A percentile compares a stretch with the other conserved stretches of the same genome.
phyloP scores from a whole-genome alignment of 768 basidiomycete species.

The Rhizopogon vulgaris region DNA sequence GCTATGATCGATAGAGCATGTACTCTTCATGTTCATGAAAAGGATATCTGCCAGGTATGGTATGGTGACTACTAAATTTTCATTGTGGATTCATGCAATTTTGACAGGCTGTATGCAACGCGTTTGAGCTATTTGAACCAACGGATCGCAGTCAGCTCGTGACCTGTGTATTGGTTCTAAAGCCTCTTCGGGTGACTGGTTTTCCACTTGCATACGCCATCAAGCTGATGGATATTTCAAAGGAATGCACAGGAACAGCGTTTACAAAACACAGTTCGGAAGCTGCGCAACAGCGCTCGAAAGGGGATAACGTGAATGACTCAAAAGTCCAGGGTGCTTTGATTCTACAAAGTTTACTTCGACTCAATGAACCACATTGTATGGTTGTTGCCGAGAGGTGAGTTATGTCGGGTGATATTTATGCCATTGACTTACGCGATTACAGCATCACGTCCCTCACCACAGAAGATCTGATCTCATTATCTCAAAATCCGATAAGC shows the following conservation, averaged over 20 bases:
- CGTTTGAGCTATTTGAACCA: constrained; percentile 47
- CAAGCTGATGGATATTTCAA: constrained; percentile 13
- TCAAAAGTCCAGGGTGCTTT: constrained; percentile 78
- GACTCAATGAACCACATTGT: constrained; percentile 61
- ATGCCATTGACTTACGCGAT: constrained; percentile 4
- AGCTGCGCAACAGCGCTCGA: constrained; percentile 6
- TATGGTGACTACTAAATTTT: background rate
- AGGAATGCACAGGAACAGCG: constrained; percentile 18
- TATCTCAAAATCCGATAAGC: constrained; percentile 62
- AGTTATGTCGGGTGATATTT: constrained; percentile 9
- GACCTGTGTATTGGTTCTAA: constrained; percentile 58
- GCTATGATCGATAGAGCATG: constrained; percentile 67
- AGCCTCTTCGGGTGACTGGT: constrained; percentile 35
- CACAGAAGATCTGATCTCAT: constrained; percentile 49
- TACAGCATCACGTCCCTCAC: constrained; percentile 54
- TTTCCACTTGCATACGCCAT: background rate
- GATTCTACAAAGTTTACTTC: constrained; percentile 77
- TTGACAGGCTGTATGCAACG: constrained; percentile 49
- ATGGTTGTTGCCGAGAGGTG: constrained; percentile 67
- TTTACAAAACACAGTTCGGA: constrained; percentile 6
- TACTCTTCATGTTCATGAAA: constrained; percentile 39
- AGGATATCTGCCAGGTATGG: constrained; percentile 52
- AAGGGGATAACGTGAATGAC: constrained; percentile 19
- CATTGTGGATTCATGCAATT: constrained; percentile 5
- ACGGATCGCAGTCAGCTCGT: constrained; percentile 54